These are phyloP conservation scores for Puccinia novopanici DNA, from an alignment of 1,284 basidiomycete species.

Conservation along the genomic window DNA sequence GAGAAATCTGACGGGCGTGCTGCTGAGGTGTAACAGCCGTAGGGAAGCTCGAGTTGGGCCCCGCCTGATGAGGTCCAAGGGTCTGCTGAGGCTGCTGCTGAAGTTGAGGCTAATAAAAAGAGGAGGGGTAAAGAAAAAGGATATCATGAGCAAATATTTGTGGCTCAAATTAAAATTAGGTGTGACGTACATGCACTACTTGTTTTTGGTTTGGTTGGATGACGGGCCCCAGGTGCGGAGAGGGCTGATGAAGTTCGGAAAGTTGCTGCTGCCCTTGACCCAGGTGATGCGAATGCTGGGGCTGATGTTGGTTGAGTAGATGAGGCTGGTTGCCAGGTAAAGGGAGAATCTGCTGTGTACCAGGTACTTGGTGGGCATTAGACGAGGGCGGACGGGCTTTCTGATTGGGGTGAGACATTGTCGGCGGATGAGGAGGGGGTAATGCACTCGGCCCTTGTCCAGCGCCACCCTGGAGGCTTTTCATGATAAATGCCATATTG, in stretches of 20 bases:
- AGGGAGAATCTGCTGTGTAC: not conserved
- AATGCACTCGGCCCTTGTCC: slow-evolving; percentile 21
- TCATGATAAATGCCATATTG: not conserved
- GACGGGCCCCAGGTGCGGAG: slow-evolving; percentile 11
- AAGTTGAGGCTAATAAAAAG: slow-evolving; percentile 20
- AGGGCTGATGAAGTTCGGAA: slow-evolving; percentile 31
- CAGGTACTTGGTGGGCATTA: slow-evolving; percentile 26
- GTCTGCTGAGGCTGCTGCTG: slow-evolving; percentile 27
- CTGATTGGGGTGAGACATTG: slow-evolving; percentile 3
- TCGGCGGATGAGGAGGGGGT: slow-evolving; percentile 9
- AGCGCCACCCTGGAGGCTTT: not conserved
- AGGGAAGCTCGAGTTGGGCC: slow-evolving; percentile 30
- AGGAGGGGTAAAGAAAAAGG: not conserved
- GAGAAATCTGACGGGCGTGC: slow-evolving; percentile 28
- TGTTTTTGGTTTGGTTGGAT: slow-evolving; percentile 13
- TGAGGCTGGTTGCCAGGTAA: slow-evolving; percentile 29
- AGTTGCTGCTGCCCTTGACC: slow-evolving; percentile 29
- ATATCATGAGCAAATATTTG: not conserved
- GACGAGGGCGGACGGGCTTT: slow-evolving; percentile 41
- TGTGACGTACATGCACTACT: slow-evolving; percentile 32
- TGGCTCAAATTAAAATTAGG: not conserved
- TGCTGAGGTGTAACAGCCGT: slow-evolving; percentile 43
- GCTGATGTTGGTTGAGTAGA: slow-evolving; percentile 22
- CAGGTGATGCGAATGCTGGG: slow-evolving; percentile 28
- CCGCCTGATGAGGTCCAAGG: slow-evolving; percentile 10